These are phyloP conservation scores for Xylariaceae sp. DNA, from an alignment of 2,329 filamentous ascomycete species.

Conservation along the genomic window DNA sequence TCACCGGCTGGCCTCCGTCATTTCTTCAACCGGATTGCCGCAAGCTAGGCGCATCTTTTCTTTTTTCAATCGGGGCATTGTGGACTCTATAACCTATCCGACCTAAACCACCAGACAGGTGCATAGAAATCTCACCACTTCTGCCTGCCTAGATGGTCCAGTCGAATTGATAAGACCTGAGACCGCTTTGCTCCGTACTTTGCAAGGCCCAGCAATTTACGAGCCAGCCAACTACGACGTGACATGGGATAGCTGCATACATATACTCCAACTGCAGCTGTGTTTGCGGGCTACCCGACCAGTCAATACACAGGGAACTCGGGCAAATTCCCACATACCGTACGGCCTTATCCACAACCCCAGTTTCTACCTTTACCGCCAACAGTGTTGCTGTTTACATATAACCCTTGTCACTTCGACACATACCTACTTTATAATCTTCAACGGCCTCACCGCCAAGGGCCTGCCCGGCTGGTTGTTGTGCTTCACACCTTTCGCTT, in stretches of 20 bases:
- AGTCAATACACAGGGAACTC: conserved; percentile 10
- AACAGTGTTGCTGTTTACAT: background rate
- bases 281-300: conserved; percentile 6
- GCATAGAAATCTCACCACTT: background rate
- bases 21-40: too few species aligned
- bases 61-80: too few species aligned
- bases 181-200: too few species aligned
- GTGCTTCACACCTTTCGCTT: too few species aligned
- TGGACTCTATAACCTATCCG: too few species aligned
- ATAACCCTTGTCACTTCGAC: background rate
- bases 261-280: conserved; percentile 12
- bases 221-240: conserved; percentile 9
- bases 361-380: conserved; percentile 8
- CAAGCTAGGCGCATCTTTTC: too few species aligned
- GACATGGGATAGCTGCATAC: conserved; percentile 17
- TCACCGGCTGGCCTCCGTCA: too few species aligned
- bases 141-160: background rate
- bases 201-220: too few species aligned
- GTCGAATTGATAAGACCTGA: too few species aligned
- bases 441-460: too few species aligned
- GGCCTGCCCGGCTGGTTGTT: too few species aligned
- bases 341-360: conserved; percentile 11
- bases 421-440: too few species aligned
- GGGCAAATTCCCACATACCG: conserved; percentile 7
- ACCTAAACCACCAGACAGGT: background rate